Base-by-base conservation (phyloP, 352 stramenopile species). In the Phytophthora gonapodyides region DNA sequence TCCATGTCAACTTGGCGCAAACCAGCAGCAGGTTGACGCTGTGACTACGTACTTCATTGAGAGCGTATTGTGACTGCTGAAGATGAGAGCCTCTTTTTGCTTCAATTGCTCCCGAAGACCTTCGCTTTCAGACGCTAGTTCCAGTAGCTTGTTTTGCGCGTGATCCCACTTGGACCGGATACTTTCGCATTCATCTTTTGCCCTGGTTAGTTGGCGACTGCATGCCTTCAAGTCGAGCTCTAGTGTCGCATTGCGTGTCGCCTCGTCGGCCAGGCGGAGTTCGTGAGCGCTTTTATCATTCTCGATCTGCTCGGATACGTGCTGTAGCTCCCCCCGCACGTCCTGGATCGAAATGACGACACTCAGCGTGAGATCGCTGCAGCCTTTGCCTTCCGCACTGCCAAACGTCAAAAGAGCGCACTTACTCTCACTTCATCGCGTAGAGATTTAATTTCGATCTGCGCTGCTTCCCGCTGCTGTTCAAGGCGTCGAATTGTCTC, bases 51-150 rank as follows among this genome's bases (percentile, higher is more conserved):
- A 91, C 82, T 87, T 91, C 44, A 65, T 55, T 1, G 72, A 73
- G 30, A 85, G 48, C 5, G 77, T 58, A 51, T 78, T 84, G 61
- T 93, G 84, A 40, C 71, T 90, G 46, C 59, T 81, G 27, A 84
- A 61, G 21, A 89, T 65, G n/a, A 89, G 67, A 9, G 71, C 43
- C 11, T 91, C 84, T 41, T 91, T 91, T 59, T 92, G 84, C 53
- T 88, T 88, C 9, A 92, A 45, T 46, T 94, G 82, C 2, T 89
- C 83, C 24, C 80, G 81, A 19, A 91, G 49, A 52, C 69, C 64
- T 37, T 92, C 80, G 38, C 60, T 75, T 38, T 93, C 83, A n/a
- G 71, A 76, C 7, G 43, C 49, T 13, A 78, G 34, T 38, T 90
- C 73, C 1, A 78, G 69, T 12, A 90, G 51, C 48, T 88, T 89